Evolutionary conservation across 1,139 yeast species (phyloP).

Genomic region (Debaryomyces udenii): DNA sequence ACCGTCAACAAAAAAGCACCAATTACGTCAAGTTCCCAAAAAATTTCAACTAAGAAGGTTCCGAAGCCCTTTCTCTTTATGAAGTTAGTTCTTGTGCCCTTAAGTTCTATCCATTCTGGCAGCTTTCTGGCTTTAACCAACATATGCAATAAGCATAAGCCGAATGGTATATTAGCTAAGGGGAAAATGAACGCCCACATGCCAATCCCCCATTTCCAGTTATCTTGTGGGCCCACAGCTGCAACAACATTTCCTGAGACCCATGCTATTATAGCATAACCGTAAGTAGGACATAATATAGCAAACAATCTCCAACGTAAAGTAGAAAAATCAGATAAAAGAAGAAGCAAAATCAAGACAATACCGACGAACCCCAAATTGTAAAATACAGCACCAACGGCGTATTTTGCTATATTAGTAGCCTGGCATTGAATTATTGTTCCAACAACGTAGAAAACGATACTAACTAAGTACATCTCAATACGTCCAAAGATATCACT

Average conservation of each 20-base stretch:
- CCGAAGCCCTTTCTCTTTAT: conserved; percentile 26
- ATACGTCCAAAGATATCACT: conserved; percentile 67
- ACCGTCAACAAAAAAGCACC: conserved; percentile 35
- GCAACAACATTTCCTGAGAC: conserved; percentile 53
- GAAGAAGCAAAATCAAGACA: conserved; percentile 50
- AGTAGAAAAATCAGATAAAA: conserved; percentile 56
- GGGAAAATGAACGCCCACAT: conserved; percentile 49
- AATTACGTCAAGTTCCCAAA: conserved; percentile 40
- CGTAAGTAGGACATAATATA: conserved; percentile 61
- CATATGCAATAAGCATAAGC: conserved; percentile 36
- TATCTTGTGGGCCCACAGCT: conserved; percentile 13
- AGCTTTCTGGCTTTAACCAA: conserved; percentile 37
- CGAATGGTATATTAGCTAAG: conserved; percentile 35
- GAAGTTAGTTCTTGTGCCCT: conserved; percentile 24
- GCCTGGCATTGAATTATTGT: conserved; percentile 68
- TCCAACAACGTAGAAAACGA: conserved; percentile 62
- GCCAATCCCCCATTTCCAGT: conserved; percentile 32
- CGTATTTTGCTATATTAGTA: conserved; percentile 57
- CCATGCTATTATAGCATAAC: conserved; percentile 72
- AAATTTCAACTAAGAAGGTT: conserved; percentile 28
- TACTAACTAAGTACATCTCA: conserved; percentile 49
- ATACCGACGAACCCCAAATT: conserved; percentile 67
- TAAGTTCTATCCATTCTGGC: conserved; percentile 35
- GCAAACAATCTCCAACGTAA: conserved; percentile 65
- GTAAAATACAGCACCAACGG: conserved; percentile 68